Base-by-base conservation (phyloP, 139 green algal species). In the Gonium pectorale region DNA sequence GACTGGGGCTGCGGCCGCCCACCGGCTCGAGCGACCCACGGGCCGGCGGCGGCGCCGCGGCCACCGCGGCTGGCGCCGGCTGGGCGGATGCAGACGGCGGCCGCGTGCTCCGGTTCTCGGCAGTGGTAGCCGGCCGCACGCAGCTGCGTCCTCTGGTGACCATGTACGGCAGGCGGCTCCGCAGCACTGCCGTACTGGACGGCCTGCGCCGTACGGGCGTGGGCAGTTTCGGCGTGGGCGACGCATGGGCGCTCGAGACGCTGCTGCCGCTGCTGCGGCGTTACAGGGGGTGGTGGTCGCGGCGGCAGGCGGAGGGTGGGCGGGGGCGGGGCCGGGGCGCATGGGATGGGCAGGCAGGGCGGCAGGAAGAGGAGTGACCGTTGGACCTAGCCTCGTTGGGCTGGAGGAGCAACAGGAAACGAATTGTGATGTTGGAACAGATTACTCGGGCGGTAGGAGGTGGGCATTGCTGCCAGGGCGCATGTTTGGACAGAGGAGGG, bases 191-290 rank as follows among this genome's bases (percentile, higher is more conserved):
- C 0, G 82, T 88, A 49, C n/a, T 94, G 64, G 26, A 51, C 5
- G 52, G 46, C 9, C 49, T 92, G 37, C 35, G 91, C 41, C 82
- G 91, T 11, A 87, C 91, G 69, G 33, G 43, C 0, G 49, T 94
- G 13, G 89, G 87, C 2, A 69, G 59, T 0, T 92, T 92, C 35
- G 51, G 29, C 0, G 87, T 92, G 33, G 89, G 69, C 2, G 86
- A 89, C 40, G 91, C 91, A 21, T 94, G 91, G 91, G 40, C 81
- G 22, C 52, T 92, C 70, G 89, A 94, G 17, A 87, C 88, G 72
- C 49, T 94, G 63, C 52, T 94, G 74, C 89, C 89, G 9, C 60
- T 90, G 49, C 49, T 90, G 26, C 52, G 83, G 38, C 62, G 77
- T 7, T 72, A 73, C 51, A 67, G 40, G 72, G 52, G 72, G 5